These are phyloP conservation scores for Amanita inopinata DNA, from an alignment of 768 basidiomycete species.

Conservation along the genomic window DNA sequence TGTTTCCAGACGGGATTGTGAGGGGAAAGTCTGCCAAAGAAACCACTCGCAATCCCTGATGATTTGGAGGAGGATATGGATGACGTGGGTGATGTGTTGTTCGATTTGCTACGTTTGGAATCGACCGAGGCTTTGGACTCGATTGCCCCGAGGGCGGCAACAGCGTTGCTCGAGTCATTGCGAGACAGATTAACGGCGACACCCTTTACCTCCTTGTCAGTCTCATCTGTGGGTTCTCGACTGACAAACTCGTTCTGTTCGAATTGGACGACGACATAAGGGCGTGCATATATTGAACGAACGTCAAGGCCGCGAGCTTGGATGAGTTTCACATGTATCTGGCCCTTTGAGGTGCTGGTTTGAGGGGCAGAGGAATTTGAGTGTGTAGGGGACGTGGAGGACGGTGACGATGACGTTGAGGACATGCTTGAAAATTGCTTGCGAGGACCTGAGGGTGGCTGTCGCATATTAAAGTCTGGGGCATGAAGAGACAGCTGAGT, in stretches of 20 bases:
- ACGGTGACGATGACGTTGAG: constrained; percentile 24
- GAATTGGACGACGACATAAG: constrained; percentile 96
- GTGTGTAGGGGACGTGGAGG: constrained; percentile 29
- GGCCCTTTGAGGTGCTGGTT: constrained; percentile 40
- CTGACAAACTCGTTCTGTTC: constrained; percentile 98
- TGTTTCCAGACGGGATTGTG: constrained; percentile 99
- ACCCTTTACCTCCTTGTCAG: constrained; percentile 85
- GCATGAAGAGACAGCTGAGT: constrained; percentile 73
- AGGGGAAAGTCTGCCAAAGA: constrained; percentile 59
- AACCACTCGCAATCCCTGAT: constrained; percentile 26
- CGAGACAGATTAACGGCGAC: constrained; percentile 48
- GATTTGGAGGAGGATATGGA: constrained; percentile 28
- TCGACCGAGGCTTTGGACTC: constrained; percentile 32
- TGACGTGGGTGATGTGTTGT: constrained; percentile 35
- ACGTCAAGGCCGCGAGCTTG: constrained; percentile 80
- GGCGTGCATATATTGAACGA: constrained; percentile 49
- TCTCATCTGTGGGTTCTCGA: constrained; percentile 77
- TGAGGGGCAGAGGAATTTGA: constrained; percentile 22
- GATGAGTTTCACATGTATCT: constrained; percentile 95
- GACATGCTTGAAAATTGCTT: constrained; percentile 19
- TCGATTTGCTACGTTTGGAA: constrained; percentile 30
- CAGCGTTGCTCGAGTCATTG: constrained; percentile 47
- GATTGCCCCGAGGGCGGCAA: constrained; percentile 59
- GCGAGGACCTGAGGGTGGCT: constrained; percentile 35
- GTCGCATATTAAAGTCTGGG: constrained; percentile 75